Base-by-base conservation (phyloP, 345 rosid species). In the Microthlaspi erraticum region DNA sequence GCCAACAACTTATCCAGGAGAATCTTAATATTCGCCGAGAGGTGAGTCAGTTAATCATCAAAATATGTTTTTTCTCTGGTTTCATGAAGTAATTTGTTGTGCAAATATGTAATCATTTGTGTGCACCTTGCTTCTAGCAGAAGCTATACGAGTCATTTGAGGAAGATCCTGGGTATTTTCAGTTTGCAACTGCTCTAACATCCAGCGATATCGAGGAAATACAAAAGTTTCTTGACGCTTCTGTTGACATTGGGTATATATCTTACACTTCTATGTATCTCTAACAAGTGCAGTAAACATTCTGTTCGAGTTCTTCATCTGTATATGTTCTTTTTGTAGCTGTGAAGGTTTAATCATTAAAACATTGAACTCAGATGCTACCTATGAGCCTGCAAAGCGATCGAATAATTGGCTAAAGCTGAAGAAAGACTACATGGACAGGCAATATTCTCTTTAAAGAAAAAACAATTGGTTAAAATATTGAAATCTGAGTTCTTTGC, bases 301-400 rank as follows among this genome's bases (percentile, higher is more conserved):
- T 26, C 29, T 29, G 60, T 39, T 59, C 54, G 39, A 38, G 5
- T 46, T 64, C 9, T 18, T 42, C 63, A 42, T 43, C 41, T 55
- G 36, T 67, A 34, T 26, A 39, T 68, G 65, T 57, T 80, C 2
- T 32, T 64, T 64, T 70, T 85, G 83, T 89, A 91, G 98, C 78
- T 91, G 89, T 74, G 99, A 91, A 83, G 99, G 99, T 68, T 79
- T 94, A 72, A 94, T 94, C 55, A 89, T 94, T 83, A 94, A 94
- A 83, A 91, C 98, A 38, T 48, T 94, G 84, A 73, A 84, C 66
- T 84, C 72, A 44, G 99, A 94, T 80, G 97, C 98, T 70, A 91
- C 98, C n/a, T 94, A 94, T 65, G 99, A 91, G 79, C 99, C 99
- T 70, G 89, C 97, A 31, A 92, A 88, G 84, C 83, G 92, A 72